Conservation (phyloP, 208 protist species). For the Balamuthia mandrillaris region DNA sequence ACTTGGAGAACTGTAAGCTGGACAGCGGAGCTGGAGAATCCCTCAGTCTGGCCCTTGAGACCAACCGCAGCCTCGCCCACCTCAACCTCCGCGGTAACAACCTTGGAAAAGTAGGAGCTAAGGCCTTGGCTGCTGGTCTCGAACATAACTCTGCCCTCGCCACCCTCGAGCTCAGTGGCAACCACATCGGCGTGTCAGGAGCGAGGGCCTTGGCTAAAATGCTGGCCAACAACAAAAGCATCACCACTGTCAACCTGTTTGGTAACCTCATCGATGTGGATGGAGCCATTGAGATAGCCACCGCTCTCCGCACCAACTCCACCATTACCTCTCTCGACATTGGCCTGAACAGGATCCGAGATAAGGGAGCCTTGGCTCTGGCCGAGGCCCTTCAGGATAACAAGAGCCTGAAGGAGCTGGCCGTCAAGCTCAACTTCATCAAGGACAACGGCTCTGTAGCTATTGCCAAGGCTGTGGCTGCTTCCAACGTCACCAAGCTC, state of each 20-base stretch:
- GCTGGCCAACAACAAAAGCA: not conserved
- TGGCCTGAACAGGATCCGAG: conserved; percentile 26
- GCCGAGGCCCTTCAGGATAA: no score
- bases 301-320: conserved; percentile 9
- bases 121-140: conserved; percentile 7
- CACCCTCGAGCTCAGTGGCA: conserved; percentile 30
- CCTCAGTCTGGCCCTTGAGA: conserved; percentile 13
- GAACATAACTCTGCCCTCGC: conserved; percentile 1
- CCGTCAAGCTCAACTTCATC: no score
- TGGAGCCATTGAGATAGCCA: conserved; percentile 10
- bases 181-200: conserved; percentile 30
- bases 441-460: no score
- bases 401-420: no score
- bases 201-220: not conserved
- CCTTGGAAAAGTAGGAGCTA: conserved; percentile 29
- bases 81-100: conserved; percentile 19
- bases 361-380: conserved; percentile 28
- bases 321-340: not conserved
- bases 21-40: conserved; percentile 3
- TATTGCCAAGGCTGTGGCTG: no score
- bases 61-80: not conserved
- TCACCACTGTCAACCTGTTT: conserved; percentile 40
- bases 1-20: not conserved
- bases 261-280: conserved; percentile 39
- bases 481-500: no score